Percentiles rank a stretch among this genome's conserved stretches.
These are phyloP conservation scores for Fusarium sarcochroum DNA, from an alignment of 2,329 filamentous ascomycete species.

Conservation along the genomic window DNA sequence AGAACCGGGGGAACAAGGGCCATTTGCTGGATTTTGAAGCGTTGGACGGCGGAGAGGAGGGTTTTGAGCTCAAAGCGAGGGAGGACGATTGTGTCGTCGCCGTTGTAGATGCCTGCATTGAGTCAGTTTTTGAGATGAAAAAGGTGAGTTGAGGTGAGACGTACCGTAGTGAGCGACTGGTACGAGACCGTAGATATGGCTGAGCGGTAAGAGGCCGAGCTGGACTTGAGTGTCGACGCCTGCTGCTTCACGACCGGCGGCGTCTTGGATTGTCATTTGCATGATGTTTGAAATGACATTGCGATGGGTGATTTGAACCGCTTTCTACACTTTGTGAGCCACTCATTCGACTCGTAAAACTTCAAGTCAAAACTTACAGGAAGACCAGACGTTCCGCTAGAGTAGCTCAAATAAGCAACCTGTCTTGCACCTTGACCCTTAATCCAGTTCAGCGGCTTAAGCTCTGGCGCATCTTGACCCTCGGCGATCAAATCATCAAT, in stretches of 20 bases:
- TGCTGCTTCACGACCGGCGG: constrained; percentile 54
- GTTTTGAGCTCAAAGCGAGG: constrained; percentile 81
- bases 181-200: constrained; percentile 85
- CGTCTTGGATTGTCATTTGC: constrained; percentile 67
- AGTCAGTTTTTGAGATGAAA: constrained; percentile 57
- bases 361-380: constrained; percentile 65
- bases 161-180: constrained; percentile 67
- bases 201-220: constrained; percentile 82
- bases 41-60: constrained; percentile 75
- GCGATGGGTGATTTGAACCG: constrained; percentile 84
- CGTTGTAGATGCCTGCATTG: constrained; percentile 70
- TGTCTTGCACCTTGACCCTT: constrained; percentile 76
- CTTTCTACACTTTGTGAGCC: constrained; percentile 69
- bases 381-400: constrained; percentile 83
- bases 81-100: constrained; percentile 80
- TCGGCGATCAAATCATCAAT: constrained; percentile 75
- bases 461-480: constrained; percentile 67
- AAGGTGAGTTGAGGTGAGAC: background rate
- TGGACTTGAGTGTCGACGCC: constrained; percentile 60
- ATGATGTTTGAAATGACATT: constrained; percentile 85
- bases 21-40: constrained; percentile 76
- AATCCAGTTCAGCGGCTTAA: constrained; percentile 71
- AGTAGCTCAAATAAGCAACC: constrained; percentile 84
- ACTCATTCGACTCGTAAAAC: background rate
- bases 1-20: constrained; percentile 84